Evolutionary conservation across 805 yeast genomes (phyloP), one percentile per base, ranked within the genome.

Genomic region (Teunomyces atbi): DNA sequence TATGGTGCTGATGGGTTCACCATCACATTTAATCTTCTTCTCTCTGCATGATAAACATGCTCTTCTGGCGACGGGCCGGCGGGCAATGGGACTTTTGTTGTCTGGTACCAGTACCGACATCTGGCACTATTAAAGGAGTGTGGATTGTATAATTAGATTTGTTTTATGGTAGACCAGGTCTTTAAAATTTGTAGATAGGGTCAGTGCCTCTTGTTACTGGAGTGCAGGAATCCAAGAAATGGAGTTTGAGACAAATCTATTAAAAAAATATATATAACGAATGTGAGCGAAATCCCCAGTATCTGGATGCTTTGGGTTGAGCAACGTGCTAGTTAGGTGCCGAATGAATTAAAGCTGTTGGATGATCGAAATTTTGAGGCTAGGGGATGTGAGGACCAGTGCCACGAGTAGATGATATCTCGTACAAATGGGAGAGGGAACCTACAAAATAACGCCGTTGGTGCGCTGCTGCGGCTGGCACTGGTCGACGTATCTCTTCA

Each of bases 31-130:
- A 51, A 82, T 72, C 54, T 83, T 82, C 64, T 79, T 81, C 53
- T 79, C 84, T 34, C 88, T 76, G 49, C 88, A 82, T 4, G 81
- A 71, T 5, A 83, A 64, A 58, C 87, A 82, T 0, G 87, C 87
- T 40, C 83, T 66, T 47, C 50, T 40, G 50, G 46, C 48, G 26
- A 47, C 50, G 16, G 45, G 50, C 16, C 50, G 30, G 15, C 46
- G 27, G 10, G 42, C 41, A n/a, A 30, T 30, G 19, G 44, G 40
- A 23, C 41, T 23, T 27, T 32, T 28, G 44, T 32, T 18, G 26
- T 35, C 45, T 28, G 33, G 12, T 8, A 26, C 33, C 42, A 19
- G n/a, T 10, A 19, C 28, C 27, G 37, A 34, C 37, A 34, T 36
- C 27, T 13, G 13, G 13, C 39, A 12, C 16, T 7, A 6, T n/a